phyloP scores from a whole-genome alignment of 768 basidiomycete species.

The Amanita phalloides region DNA sequence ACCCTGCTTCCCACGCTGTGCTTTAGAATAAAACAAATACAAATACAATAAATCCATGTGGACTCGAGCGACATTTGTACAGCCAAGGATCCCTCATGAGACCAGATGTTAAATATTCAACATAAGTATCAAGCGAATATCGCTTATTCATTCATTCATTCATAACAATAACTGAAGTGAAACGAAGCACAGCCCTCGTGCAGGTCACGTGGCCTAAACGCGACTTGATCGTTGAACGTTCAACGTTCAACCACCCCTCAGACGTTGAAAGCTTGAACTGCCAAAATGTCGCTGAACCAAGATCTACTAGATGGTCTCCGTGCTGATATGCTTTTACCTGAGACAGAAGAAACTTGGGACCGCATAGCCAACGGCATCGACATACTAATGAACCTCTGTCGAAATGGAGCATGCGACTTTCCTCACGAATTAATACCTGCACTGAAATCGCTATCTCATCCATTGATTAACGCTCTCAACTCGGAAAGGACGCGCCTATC shows the following conservation, averaged over 20 bases:
- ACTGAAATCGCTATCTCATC: constrained; percentile 40
- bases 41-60: neutral
- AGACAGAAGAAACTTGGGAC: constrained; percentile 80
- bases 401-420: constrained; percentile 40
- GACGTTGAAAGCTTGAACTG: no score
- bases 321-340: constrained; percentile 30
- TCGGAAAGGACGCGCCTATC: constrained; percentile 72
- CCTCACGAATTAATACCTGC: constrained; percentile 38
- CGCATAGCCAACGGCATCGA: constrained; percentile 40
- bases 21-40: constrained; percentile 2
- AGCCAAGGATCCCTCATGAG: no score
- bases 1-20: constrained; percentile 3
- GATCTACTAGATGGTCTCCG: constrained; percentile 31
- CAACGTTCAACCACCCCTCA: no score
- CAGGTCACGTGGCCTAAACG: no score
- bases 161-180: no score
- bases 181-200: no score
- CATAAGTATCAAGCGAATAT: no score
- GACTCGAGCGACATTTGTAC: neutral
- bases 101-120: no score
- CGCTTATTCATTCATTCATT: no score
- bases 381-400: constrained; percentile 35
- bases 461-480: constrained; percentile 47
- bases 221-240: no score
- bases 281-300: constrained; percentile 6